Evolutionary conservation across 106 monocot genomes (phyloP), one percentile per base, ranked within the genome.

Genomic region (Xerophyta viscosa): DNA sequence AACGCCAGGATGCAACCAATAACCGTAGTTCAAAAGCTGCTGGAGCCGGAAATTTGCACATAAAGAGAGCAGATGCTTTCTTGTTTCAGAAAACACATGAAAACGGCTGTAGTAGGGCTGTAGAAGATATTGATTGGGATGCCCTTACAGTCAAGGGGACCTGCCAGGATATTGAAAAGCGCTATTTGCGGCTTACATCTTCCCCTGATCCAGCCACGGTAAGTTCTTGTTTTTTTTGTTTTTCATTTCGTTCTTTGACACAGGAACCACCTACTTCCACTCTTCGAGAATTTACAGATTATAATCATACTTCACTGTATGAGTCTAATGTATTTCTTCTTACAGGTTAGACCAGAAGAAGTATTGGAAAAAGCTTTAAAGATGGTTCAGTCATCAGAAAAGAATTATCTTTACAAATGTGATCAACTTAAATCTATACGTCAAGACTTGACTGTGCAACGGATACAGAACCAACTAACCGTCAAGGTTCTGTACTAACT

Each of bases 81-180:
- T 52, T 79, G 24, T 61, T 75, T 70, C 68, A 65, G 37, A 96
- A 82, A 57, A 70, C 6, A 29, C 55, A 41, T 62, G 88, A 89
- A 50, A 78, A 81, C 60, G 66, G 52, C 25, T 51, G 25, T 24
- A 75, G 46, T 26, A 64, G 31, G 56, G 84, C 84, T 42, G 94
- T 96, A n/a, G 94, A 96, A 77, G 94, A 96, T 71, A 88, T 96
- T 39, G 81, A 85, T 57, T 85, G 94, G 88, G 81, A 96, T 76
- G 75, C 94, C 4, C 77, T 96, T 51, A 96, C 94, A 27, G 81
- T 96, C 37, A 96, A 79, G 46, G 94, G 94, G 45, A 85, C 88
- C 24, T 89, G 88, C 52, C 94, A 96, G 59, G 94, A 96, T 67
- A 66, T 96, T 59, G 94, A 88, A 58, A 96, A 96, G 60, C 78